A percentile compares a stretch with the other conserved stretches of the same genome.
phyloP scores from a whole-genome alignment of 306 rosid genomes.

The Rubus idaeus region DNA sequence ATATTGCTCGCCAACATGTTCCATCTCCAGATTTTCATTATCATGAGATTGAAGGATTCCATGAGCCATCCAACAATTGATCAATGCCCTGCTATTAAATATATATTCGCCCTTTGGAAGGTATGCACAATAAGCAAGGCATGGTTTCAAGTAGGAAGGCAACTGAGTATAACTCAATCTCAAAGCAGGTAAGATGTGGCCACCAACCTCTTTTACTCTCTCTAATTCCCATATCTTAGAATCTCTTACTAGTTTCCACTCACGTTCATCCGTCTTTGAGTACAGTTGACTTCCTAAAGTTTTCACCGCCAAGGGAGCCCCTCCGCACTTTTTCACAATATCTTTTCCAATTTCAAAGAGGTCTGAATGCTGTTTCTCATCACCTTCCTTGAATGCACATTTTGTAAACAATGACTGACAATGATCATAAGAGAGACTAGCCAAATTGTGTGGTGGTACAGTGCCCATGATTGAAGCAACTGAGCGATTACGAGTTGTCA shows the following conservation, averaged over 20 bases:
- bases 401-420: constrained; percentile 12
- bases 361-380: not conserved
- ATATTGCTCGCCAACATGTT: constrained; percentile 34
- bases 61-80: constrained; percentile 52
- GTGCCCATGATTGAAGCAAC: constrained; percentile 12
- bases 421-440: not conserved
- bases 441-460: not conserved
- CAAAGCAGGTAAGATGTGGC: not conserved
- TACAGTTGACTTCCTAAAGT: constrained; percentile 21
- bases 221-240: constrained; percentile 7
- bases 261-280: not conserved
- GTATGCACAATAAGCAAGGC: constrained; percentile 30
- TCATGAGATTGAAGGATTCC: constrained; percentile 20
- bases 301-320: constrained; percentile 24
- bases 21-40: constrained; percentile 1
- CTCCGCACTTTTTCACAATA: constrained; percentile 17
- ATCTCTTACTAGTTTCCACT: constrained; percentile 4
- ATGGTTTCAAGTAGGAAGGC: constrained; percentile 25
- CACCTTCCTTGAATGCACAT: not conserved
- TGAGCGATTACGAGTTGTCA: constrained; percentile 15
- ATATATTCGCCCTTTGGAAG: constrained; percentile 20
- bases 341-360: not conserved
- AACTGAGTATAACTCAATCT: constrained; percentile 22
- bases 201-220: not conserved
- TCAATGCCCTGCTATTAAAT: constrained; percentile 14